These are phyloP conservation scores for Flaveria ramosissima DNA, from an alignment of 129 eudicot genomes.

Conservation along the genomic window DNA sequence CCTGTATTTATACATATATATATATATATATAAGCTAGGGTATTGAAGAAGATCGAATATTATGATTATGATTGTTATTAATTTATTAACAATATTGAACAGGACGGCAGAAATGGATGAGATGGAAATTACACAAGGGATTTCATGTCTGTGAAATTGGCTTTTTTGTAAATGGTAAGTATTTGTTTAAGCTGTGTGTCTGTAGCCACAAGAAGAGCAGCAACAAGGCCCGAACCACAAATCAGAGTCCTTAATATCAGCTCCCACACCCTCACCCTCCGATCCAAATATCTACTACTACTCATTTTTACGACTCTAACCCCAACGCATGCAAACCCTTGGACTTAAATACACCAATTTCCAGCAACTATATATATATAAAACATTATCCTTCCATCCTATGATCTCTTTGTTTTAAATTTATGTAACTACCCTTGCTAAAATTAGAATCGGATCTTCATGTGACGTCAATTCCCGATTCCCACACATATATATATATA, in stretches of 20 bases:
- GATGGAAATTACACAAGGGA: constrained; percentile 57
- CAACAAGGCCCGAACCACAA: constrained; percentile 56
- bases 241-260: constrained; percentile 56
- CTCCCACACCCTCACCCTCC: constrained; percentile 62
- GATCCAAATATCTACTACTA: constrained; percentile 27
- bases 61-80: too few species aligned
- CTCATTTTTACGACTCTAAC: too few species aligned
- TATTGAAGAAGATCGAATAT: too few species aligned
- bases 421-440: not conserved
- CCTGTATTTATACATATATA: constrained; percentile 34
- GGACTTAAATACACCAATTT: not conserved
- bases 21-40: too few species aligned
- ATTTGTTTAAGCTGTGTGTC: constrained; percentile 70
- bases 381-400: too few species aligned
- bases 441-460: not conserved
- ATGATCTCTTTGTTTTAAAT: not conserved
- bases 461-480: not conserved
- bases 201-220: constrained; percentile 66
- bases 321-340: too few species aligned
- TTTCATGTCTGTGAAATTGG: constrained; percentile 80
- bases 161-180: constrained; percentile 59
- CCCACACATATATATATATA: not conserved
- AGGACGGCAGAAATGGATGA: not conserved
- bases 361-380: not conserved
- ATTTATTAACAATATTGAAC: too few species aligned